Base-by-base conservation (phyloP, 805 yeast species). In the Teunomyces panamensis region DNA sequence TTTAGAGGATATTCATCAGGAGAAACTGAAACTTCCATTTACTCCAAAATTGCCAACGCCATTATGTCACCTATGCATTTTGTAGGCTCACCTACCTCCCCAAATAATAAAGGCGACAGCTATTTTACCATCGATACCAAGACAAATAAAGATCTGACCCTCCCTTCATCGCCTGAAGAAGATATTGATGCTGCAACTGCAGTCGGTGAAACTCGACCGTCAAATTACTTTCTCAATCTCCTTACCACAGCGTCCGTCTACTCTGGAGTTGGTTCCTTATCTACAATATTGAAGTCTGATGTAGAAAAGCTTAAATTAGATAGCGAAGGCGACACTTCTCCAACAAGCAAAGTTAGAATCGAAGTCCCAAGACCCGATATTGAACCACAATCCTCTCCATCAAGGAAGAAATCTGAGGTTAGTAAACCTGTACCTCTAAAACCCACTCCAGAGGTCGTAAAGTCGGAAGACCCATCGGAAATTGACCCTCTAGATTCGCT, bases 161-260 rank as follows among this genome's bases (percentile, higher is more conserved):
- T 2, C 5, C 30, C 41, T 8, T 10, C 14, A 4, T 35, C 45
- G 16, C 43, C 42, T 5, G 57, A 47, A 42, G 69, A 62, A 4
- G 72, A 66, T 7, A 54, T 55, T 6, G 74, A 69, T 45, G 52
- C 56, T 14, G 73, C 72, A 1, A 43, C 36, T 5, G 59, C 67
- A 1, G 50, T 57, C 1, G 60, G 56, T 8, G 64, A 57, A 9
- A 49, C 52, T 44, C 52, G 53, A 16, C 60, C 64, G 8, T 63
- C 56, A 39, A 59, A 58, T 39, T 60, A 62, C 37, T 56, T 69
- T 20, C 46, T 67, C 27, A 58, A 61, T 49, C 50, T 67, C 41
- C 48, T 71, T 5, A 57, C 71, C 14, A 57, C 71, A 1, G 60
- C 71, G 0, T 62, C 60, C 39, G 57, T 68, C 5, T 61, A 54